Evolutionary conservation across 495 filamentous ascomycete species (phyloP).

Genomic region (Barbatosphaeria neglecta): DNA sequence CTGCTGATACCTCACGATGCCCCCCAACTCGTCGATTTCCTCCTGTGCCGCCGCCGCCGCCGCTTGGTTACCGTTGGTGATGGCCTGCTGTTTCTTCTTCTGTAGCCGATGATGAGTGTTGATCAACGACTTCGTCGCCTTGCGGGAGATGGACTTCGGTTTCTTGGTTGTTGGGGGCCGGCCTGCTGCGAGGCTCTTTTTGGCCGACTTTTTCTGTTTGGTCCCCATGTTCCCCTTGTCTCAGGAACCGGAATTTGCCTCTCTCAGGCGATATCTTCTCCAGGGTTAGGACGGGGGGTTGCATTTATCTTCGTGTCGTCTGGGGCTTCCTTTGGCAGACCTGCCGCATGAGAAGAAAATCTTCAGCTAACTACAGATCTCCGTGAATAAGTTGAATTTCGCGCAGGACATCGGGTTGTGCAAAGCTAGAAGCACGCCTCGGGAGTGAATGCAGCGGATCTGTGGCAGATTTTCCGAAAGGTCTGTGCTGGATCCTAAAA

Average conservation of each 20-base stretch:
- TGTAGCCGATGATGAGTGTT: constrained; percentile 73
- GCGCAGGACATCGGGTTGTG: no score
- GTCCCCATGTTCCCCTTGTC: constrained; percentile 10
- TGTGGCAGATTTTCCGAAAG: neutral
- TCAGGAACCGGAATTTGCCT: no score
- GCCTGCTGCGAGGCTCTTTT: constrained; percentile 50
- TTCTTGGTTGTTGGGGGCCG: constrained; percentile 49
- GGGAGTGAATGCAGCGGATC: no score
- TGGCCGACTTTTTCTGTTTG: constrained; percentile 21
- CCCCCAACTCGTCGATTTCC: constrained; percentile 50
- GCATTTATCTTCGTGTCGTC: no score
- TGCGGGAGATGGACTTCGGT: constrained; percentile 57
- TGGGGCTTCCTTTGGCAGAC: no score
- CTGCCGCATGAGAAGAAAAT: no score
- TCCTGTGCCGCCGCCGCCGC: constrained; percentile 44
- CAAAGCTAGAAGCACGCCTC: no score
- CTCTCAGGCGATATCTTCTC: no score
- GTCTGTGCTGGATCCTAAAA: no score
- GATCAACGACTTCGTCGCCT: constrained; percentile 69
- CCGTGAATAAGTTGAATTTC: no score
- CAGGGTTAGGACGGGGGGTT: no score
- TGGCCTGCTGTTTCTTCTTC: constrained; percentile 61
- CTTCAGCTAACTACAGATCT: no score
- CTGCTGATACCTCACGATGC: constrained; percentile 72
- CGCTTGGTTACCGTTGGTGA: constrained; percentile 46